Percentiles rank a stretch among this genome's conserved stretches.
Evolutionary conservation across 192 early-diverging fungal species (phyloP).

Genomic region (Glomus cerebriforme): DNA sequence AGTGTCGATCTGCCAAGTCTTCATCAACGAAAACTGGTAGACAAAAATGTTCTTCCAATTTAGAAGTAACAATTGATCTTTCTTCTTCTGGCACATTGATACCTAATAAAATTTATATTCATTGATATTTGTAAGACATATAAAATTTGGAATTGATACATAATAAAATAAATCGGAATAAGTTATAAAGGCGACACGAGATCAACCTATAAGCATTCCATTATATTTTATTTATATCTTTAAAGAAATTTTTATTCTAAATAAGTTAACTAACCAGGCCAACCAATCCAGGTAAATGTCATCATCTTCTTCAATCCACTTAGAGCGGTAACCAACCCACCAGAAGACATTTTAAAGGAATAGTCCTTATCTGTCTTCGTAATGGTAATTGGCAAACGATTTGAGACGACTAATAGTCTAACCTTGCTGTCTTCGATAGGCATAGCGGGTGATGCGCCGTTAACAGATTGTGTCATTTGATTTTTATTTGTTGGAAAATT

Average conservation of each 20-base stretch:
- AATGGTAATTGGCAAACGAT: conserved; percentile 94
- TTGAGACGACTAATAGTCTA: conserved; percentile 90
- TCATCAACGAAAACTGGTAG: conserved; percentile 94
- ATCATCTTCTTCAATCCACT: conserved; percentile 93
- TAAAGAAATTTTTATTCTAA: not conserved
- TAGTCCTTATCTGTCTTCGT: conserved; percentile 57
- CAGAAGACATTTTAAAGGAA: conserved; percentile 83
- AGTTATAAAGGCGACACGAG: too few relatives aligned
- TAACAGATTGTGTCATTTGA: not conserved
- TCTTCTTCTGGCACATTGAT: conserved; percentile 84
- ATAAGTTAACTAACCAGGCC: conserved; percentile 72
- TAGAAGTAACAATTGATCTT: conserved; percentile 62
- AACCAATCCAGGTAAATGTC: conserved; percentile 98
- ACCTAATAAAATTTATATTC: conserved; percentile 48
- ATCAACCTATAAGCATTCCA: too few relatives aligned
- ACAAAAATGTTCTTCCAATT: conserved; percentile 81
- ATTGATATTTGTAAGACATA: not conserved
- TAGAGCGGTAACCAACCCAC: conserved; percentile 94
- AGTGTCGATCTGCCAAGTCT: conserved; percentile 92
- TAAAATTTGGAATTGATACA: not conserved
- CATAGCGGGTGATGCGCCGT: not conserved
- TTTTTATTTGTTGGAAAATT: not conserved
- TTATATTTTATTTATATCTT: too few relatives aligned
- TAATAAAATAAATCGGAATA: too few relatives aligned
- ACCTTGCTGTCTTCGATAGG: conserved; percentile 33